Evolutionary conservation across 768 basidiomycete genomes (phyloP).

Genomic region (Lyophyllum semitale): DNA sequence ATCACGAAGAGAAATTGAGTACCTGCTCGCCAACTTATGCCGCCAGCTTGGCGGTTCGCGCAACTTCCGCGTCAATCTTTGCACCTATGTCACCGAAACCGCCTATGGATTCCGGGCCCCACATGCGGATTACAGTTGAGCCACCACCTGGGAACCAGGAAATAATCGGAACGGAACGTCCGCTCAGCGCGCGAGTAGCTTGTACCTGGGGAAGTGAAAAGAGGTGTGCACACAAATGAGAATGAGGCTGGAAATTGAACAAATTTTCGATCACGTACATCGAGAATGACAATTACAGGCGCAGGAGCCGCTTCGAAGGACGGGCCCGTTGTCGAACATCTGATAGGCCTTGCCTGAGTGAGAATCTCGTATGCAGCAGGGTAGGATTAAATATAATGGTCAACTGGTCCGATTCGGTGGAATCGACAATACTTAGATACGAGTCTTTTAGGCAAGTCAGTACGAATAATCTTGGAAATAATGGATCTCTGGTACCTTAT

Average conservation of each 20-base stretch:
- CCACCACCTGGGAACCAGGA: conserved; percentile 12
- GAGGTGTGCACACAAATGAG: no score
- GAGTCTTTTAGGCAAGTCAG: neutral
- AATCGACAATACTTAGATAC: conserved; percentile 1
- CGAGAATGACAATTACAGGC: conserved; percentile 10
- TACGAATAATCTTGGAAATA: neutral
- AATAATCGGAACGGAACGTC: conserved; percentile 16
- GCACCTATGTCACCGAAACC: conserved; percentile 18
- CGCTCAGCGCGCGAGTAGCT: conserved; percentile 14
- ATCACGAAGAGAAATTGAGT: neutral
- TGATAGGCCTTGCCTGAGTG: conserved; percentile 1
- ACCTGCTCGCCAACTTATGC: conserved; percentile 20
- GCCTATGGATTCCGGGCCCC: conserved; percentile 20
- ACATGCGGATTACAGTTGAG: conserved; percentile 11
- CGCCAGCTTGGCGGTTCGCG: conserved; percentile 2
- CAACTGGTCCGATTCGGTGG: neutral
- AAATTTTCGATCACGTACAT: conserved; percentile 9
- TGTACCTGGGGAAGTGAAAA: conserved; percentile 9
- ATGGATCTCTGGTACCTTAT: neutral
- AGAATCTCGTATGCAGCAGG: conserved; percentile 9
- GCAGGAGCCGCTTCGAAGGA: conserved; percentile 8
- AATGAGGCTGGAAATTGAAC: no score
- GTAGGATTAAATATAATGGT: conserved; percentile 5
- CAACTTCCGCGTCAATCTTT: conserved; percentile 13
- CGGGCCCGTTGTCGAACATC: conserved; percentile 12